These are phyloP conservation scores for Silene vulgaris DNA, from an alignment of 179 eudicot species.

Conservation along the genomic window DNA sequence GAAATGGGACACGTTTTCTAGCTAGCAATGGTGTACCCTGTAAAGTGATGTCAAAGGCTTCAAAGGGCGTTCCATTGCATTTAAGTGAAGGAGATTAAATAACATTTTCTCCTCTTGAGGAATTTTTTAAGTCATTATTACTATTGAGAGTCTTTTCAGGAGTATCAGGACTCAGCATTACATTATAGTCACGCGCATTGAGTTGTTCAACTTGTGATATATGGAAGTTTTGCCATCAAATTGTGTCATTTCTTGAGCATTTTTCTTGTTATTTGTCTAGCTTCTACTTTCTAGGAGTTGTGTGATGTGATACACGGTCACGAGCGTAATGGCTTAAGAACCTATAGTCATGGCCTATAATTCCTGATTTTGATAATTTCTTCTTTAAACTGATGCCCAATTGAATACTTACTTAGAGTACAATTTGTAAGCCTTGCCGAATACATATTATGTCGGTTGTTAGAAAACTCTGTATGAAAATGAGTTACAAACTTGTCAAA, in stretches of 20 bases:
- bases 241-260: background rate
- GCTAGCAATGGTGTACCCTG: too few relatives aligned
- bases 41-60: too few relatives aligned
- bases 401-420: background rate
- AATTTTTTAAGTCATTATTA: too few relatives aligned
- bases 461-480: background rate
- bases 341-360: background rate
- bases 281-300: too few relatives aligned
- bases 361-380: background rate
- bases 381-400: conserved; percentile 1
- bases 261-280: too few relatives aligned
- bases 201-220: background rate
- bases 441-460: background rate
- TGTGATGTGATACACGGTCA: too few relatives aligned
- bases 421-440: background rate
- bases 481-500: background rate
- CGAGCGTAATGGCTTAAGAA: too few relatives aligned
- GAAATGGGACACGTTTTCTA: background rate
- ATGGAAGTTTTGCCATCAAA: background rate
- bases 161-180: background rate
- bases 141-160: background rate
- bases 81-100: too few relatives aligned
- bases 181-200: background rate
- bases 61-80: too few relatives aligned
- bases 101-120: too few relatives aligned